A percentile compares a stretch with the other conserved stretches of the same genome.
Evolutionary conservation across 2,329 filamentous ascomycete species (phyloP).

Genomic region (Neopestalotiopsis rosae): DNA sequence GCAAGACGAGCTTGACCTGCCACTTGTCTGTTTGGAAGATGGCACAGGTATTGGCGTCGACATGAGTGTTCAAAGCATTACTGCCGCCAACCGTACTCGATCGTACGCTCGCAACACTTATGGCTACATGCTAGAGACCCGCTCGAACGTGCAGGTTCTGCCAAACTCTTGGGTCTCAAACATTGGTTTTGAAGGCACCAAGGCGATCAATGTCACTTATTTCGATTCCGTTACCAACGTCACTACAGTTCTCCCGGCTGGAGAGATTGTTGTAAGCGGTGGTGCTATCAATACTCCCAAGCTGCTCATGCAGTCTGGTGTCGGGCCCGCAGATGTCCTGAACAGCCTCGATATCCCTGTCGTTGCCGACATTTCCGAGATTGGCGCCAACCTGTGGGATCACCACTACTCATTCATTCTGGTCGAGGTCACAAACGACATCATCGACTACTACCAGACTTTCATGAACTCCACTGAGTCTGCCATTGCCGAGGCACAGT

Average conservation of each 20-base stretch:
- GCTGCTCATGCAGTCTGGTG: conserved; percentile 37
- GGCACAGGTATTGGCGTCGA: conserved; percentile 27
- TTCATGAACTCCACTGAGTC: conserved; percentile 21
- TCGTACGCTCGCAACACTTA: conserved; percentile 25
- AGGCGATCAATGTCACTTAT: conserved; percentile 41
- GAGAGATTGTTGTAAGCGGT: conserved; percentile 34
- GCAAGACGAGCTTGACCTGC: not conserved
- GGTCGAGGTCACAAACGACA: not conserved
- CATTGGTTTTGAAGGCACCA: conserved; percentile 38
- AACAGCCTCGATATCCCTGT: conserved; percentile 30
- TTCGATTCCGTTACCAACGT: conserved; percentile 31
- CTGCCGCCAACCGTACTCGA: conserved; percentile 23
- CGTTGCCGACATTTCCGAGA: conserved; percentile 33
- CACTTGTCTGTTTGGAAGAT: conserved; percentile 20
- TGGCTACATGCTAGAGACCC: conserved; percentile 19
- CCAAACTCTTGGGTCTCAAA: conserved; percentile 37
- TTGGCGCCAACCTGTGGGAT: conserved; percentile 33
- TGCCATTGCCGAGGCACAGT: not conserved
- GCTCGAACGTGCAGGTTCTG: conserved; percentile 22
- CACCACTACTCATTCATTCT: conserved; percentile 22
- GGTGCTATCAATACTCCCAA: conserved; percentile 35
- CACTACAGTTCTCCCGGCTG: conserved; percentile 37
- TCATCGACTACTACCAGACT: not conserved
- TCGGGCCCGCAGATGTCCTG: conserved; percentile 31
- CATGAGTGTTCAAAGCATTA: conserved; percentile 19